Base-by-base conservation (phyloP, 2,329 filamentous ascomycete genomes). In the Geosmithia flava region DNA sequence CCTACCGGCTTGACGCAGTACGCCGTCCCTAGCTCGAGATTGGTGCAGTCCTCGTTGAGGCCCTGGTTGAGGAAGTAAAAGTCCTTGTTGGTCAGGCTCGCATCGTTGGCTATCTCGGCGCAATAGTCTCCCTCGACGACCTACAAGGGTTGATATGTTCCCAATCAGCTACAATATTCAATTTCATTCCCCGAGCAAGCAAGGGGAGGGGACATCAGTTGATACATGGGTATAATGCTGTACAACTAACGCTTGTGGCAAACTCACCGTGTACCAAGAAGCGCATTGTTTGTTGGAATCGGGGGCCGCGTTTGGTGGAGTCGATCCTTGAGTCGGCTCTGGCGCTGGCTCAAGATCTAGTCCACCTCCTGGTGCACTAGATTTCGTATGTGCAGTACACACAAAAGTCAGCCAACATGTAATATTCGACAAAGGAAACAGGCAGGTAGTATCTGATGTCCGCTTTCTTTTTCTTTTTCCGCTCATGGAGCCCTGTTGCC, bases 1-100 rank as follows among this genome's bases (percentile, higher is more conserved):
- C 60, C 60, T 0, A 63, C 60, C 0, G 64, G 45, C 44, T 55
- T 47, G 10, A 67, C 54, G 50, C 63, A 68, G 52, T 67, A 68
- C 39, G 49, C 53, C 23, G 57, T 54, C 0, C 55, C 46, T 1
- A 55, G 56, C 6, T 48, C 59, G 11, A 67, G 52, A 45, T 66
- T 67, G 11, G 60, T 63, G 51, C 61, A 66, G 46, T 63, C 58
- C 1, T 42, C 19, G 45, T 64, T 58, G 30, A 67, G 49, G 2
- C 40, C 53, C 1, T 61, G 51, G 52, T 66, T 67, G 4, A 66
- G 53, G 48, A 64, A 59, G 2, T 52, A 23, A 46, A 67, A 66
- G 52, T 67, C 61, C 15, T 45, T 40, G 0, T 65, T 52, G 1
- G 58, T 54, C 37, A 66, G 61, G 16, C 51, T 51, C 27, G 57